Base-by-base conservation (phyloP, 148 eudicot species). In the Vaccinium macrocarpon region DNA sequence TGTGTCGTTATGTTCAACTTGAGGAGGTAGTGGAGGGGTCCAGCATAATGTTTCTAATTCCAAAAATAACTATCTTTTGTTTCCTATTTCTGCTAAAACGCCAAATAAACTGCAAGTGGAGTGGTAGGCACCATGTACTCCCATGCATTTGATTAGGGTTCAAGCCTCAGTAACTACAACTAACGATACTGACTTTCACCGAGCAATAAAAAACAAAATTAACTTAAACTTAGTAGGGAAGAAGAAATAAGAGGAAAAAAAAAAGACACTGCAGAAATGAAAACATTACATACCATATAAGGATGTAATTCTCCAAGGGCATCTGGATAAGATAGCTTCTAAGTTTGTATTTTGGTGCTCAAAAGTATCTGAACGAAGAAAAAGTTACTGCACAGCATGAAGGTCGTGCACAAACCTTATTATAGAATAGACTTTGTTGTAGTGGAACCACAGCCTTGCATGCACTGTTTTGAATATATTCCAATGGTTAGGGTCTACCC, bases 401-500 rank as follows among this genome's bases (percentile, higher is more conserved):
- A 38, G 72, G 25, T 80, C 68, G 42, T 79, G 82, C 53, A 80
- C 23, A 80, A 51, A 59, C 52, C 82, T 32, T 46, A 35, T 3
- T 46, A 35, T 3, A 10, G 25, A 55, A 55, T 79, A 56, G 8
- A 35, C 25, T 79, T 52, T 56, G 55, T 46, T 76, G 18, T 79
- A 56, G 82, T 59, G 49, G 72, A 59, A 59, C 50, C 82, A 79
- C 71, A 80, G 52, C 72, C 61, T 61, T 61, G 49, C 82, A 80
- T 57, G 82, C 29, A 21, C 35, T 61, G 32, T 2, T 80, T 80
- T 21, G 71, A 61, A 35, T 19, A 59, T 61, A 59, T 80, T 61
- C 82, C 72, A 48, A 13, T 38, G 6, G 72, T 27, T 32, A 79
- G 53, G 82, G 51, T 68, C 71, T 55, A 15, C 68, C 23, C 25